Evolutionary conservation across 202 grass and related monocot genomes (phyloP).

Genomic region (Elaeis oleifera): DNA sequence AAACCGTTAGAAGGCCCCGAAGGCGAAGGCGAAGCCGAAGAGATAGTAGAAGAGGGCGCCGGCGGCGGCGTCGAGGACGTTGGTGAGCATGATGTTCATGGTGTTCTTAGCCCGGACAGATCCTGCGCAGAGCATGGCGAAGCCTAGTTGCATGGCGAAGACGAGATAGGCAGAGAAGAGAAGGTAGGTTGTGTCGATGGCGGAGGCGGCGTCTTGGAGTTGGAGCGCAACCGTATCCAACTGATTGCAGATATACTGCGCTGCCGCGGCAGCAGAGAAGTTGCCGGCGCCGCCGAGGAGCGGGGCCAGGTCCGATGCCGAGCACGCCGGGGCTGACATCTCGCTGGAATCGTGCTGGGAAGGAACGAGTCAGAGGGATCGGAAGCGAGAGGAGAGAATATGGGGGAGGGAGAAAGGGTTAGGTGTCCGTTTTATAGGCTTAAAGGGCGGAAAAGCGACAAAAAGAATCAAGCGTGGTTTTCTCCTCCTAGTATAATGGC

Average conservation of each 20-base stretch:
- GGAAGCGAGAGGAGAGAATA: too few relatives aligned
- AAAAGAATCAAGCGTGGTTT: too few relatives aligned
- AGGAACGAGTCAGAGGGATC: too few relatives aligned
- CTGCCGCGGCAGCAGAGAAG: constrained; percentile 53
- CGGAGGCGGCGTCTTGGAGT: constrained; percentile 53
- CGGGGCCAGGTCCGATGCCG: constrained; percentile 40
- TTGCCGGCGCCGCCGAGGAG: constrained; percentile 38
- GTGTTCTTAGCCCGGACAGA: constrained; percentile 97
- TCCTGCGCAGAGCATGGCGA: constrained; percentile 91
- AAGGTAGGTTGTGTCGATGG: constrained; percentile 82
- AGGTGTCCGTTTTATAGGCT: too few relatives aligned
- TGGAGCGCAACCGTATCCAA: constrained; percentile 22
- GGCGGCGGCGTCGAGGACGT: constrained; percentile 80
- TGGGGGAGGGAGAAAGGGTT: too few relatives aligned
- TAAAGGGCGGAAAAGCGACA: too few relatives aligned
- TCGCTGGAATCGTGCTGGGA: background rate
- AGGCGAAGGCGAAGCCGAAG: constrained; percentile 94
- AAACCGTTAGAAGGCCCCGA: constrained; percentile 76
- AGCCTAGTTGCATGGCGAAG: constrained; percentile 95
- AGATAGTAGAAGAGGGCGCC: constrained; percentile 94
- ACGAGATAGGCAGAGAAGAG: constrained; percentile 98
- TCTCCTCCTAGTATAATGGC: too few relatives aligned
- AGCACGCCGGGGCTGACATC: constrained; percentile 56
- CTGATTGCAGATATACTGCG: constrained; percentile 44
- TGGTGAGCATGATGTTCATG: constrained; percentile 99